These are phyloP conservation scores for Cytospora piceae DNA, from an alignment of 2,329 filamentous ascomycete species.

Conservation along the genomic window DNA sequence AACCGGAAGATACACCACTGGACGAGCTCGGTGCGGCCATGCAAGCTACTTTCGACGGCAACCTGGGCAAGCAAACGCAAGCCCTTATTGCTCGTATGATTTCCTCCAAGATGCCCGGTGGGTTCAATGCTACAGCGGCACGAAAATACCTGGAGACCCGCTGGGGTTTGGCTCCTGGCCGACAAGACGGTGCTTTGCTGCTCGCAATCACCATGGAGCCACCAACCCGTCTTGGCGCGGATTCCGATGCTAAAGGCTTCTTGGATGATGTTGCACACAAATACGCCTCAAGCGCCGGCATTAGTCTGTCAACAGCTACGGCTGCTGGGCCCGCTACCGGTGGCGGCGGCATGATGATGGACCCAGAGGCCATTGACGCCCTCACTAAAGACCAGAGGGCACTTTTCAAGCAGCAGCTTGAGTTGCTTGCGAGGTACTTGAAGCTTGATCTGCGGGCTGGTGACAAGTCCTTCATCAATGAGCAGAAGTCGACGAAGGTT, in stretches of 20 bases:
- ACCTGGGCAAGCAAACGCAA: constrained; percentile 94
- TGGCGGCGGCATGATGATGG: constrained; percentile 97
- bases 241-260: constrained; percentile 89
- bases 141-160: constrained; percentile 93
- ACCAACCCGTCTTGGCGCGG: constrained; percentile 81
- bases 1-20: constrained; percentile 95
- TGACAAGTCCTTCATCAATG: constrained; percentile 87
- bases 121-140: constrained; percentile 96
- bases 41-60: constrained; percentile 98
- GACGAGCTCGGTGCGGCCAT: constrained; percentile 94
- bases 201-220: constrained; percentile 94
- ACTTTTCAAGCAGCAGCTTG: constrained; percentile 97
- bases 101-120: constrained; percentile 98
- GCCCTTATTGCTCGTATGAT: constrained; percentile 93
- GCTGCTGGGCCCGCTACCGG: constrained; percentile 73
- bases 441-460: constrained; percentile 97
- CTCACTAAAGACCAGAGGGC: constrained; percentile 95
- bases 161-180: constrained; percentile 84
- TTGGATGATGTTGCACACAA: constrained; percentile 88
- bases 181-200: constrained; percentile 89
- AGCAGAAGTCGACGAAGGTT: constrained; percentile 82
- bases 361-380: constrained; percentile 93
- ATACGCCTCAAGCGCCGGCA: constrained; percentile 81
- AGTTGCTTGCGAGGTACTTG: constrained; percentile 91
- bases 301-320: constrained; percentile 78